Base-by-base conservation (phyloP, 139 green algal species). In the Edaphochlamys debaryana region DNA sequence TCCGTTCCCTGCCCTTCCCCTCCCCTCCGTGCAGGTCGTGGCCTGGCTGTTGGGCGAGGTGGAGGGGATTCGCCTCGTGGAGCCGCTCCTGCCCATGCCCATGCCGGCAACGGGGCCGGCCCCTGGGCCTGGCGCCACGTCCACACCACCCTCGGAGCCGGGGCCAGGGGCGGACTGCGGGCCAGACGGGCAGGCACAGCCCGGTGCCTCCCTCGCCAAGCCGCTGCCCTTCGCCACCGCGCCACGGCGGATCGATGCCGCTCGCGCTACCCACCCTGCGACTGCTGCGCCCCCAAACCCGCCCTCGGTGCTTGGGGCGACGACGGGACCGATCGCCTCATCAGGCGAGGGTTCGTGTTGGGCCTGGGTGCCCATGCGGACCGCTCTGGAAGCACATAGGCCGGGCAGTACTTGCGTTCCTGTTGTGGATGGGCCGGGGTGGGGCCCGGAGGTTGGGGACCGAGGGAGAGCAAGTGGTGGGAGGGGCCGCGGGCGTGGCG, bases 31-130 rank as follows among this genome's bases (percentile, higher is more conserved):
- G 3, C 60, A 81, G 75, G 60, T 81, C n/a, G 41, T 81, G 8
- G 75, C 75, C 30, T 81, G 75, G 75, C 15, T 81, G 75, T 32
- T 81, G 40, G n/a, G 20, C 3, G 37, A n/a, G 0, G n/a, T 81
- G 75, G 30, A 20, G 36, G 60, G 60, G 11, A 29, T 81, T 19
- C 60, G 41, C 0, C 41, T 81, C 19, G 75, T 72, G 75, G 60
- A 62, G 60, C 60, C 75, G 0, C 60, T 2, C 62, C 40, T 81
- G 40, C 30, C 42, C 5, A 29, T 11, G 4, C 27, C 8, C 27
- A 1, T 29, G 23, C 54, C 54, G 8, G 27, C 54, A 27, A 63
- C 54, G 23, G 4, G 4, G 22, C 22, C 54, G 20, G 11, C 54
- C 17, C 54, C 45, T 9, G 11, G 13, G 45, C 45, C 9, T 27